phyloP scores from a whole-genome alignment of 306 rosid species.

The Abrus pulchellus region DNA sequence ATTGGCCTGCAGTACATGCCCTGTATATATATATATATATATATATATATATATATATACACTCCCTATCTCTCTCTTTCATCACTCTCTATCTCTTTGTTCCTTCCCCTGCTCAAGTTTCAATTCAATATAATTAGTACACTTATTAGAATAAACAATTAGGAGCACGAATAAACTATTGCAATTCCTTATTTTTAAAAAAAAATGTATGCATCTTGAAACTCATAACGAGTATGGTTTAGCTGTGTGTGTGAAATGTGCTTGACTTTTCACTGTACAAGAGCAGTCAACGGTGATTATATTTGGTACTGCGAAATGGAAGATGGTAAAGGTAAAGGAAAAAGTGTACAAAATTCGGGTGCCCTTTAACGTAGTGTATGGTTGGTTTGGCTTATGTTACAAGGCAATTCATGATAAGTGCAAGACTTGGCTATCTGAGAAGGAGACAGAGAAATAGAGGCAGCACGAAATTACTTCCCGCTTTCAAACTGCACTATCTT shows the following conservation, averaged over 20 bases:
- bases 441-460: constrained; percentile 39
- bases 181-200: background rate
- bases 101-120: constrained; percentile 33
- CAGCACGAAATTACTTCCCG: constrained; percentile 47
- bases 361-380: constrained; percentile 29
- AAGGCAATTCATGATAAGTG: constrained; percentile 38
- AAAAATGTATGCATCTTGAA: constrained; percentile 19
- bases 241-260: background rate
- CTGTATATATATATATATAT: constrained; percentile 21
- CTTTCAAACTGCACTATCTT: constrained; percentile 42
- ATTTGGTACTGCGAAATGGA: background rate
- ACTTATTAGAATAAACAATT: constrained; percentile 30
- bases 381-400: constrained; percentile 40
- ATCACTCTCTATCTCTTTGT: background rate
- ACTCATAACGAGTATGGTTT: background rate
- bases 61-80: background rate
- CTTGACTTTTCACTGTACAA: background rate
- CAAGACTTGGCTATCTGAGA: constrained; percentile 15
- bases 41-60: background rate
- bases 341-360: background rate
- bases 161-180: background rate
- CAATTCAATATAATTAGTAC: constrained; percentile 1
- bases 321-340: background rate
- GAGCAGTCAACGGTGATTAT: constrained; percentile 23
- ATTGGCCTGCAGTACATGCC: constrained; percentile 40